These are phyloP conservation scores for Petunia axillaris DNA, from an alignment of 257 asterid species.

Conservation along the genomic window DNA sequence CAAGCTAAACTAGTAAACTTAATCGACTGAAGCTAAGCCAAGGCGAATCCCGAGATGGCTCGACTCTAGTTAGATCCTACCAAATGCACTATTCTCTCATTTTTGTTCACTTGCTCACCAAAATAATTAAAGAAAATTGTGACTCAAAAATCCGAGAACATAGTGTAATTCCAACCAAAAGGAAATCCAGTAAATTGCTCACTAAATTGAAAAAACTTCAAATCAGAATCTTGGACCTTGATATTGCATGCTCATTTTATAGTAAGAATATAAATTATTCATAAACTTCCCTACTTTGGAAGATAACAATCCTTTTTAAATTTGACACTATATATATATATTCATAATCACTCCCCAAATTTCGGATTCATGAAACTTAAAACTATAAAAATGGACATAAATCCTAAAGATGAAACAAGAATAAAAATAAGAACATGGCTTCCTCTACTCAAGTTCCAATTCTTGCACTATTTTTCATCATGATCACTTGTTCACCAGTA, in stretches of 20 bases:
- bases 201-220: not conserved
- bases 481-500: slow-evolving; percentile 11
- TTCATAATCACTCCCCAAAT: no score
- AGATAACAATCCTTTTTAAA: not conserved
- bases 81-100: no score
- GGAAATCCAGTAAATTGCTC: not conserved
- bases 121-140: no score
- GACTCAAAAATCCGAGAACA: no score
- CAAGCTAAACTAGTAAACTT: no score
- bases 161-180: no score
- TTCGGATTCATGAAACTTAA: no score
- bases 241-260: not conserved
- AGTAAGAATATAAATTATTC: not conserved
- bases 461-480: not conserved
- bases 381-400: not conserved
- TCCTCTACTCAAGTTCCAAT: not conserved
- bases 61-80: no score
- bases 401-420: not conserved
- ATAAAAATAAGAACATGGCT: not conserved
- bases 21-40: no score
- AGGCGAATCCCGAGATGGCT: no score
- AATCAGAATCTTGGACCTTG: not conserved
- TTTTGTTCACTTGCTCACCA: no score
- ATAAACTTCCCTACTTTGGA: not conserved
- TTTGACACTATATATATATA: not conserved